These are phyloP conservation scores for Melampsora occidentalis DNA, from an alignment of 1,284 basidiomycete species.

Conservation along the genomic window DNA sequence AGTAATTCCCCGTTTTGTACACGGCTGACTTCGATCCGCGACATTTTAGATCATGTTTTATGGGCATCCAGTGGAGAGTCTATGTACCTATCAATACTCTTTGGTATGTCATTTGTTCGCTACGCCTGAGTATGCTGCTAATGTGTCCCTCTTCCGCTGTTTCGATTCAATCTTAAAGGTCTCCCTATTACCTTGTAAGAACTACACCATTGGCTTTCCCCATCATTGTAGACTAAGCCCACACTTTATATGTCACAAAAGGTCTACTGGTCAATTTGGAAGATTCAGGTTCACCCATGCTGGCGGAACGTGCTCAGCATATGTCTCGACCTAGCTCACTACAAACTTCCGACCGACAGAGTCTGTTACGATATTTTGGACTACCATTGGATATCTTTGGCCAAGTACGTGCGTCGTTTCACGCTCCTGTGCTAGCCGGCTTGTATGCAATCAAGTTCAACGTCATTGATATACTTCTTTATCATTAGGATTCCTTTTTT, in stretches of 20 bases:
- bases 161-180: constrained; percentile 52
- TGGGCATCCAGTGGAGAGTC: constrained; percentile 90
- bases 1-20: constrained; percentile 2
- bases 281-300: constrained; percentile 83
- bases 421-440: neutral
- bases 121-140: neutral
- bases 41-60: constrained; percentile 81
- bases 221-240: neutral
- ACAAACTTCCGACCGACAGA: constrained; percentile 82
- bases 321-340: constrained; percentile 74
- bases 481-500: constrained; percentile 81
- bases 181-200: constrained; percentile 72
- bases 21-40: neutral
- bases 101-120: constrained; percentile 56
- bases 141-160: constrained; percentile 50
- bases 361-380: constrained; percentile 85
- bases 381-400: constrained; percentile 70
- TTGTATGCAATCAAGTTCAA: neutral
- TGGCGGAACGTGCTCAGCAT: constrained; percentile 66
- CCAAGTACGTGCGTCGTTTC: constrained; percentile 46
- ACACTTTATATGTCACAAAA: constrained; percentile 45
- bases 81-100: constrained; percentile 97
- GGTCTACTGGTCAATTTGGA: constrained; percentile 82
- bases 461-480: neutral
- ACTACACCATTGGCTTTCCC: neutral